phyloP scores from a whole-genome alignment of 2,329 filamentous ascomycete species.

The Hirsutella thompsonii region DNA sequence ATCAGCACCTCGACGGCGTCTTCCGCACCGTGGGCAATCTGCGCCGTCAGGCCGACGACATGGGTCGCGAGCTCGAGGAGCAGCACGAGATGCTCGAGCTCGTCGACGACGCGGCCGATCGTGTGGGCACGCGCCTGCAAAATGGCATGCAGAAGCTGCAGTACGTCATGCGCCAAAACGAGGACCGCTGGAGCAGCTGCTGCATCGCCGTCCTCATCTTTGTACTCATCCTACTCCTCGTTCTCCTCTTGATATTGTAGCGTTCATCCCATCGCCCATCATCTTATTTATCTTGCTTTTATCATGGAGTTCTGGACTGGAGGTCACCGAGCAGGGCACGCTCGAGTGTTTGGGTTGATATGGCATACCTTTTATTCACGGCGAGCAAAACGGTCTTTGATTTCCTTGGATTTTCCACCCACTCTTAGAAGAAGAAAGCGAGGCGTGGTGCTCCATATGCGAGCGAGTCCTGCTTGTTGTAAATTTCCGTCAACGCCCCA shows the following conservation, averaged over 20 bases:
- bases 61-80: constrained; percentile 93
- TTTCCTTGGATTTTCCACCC: no score
- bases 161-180: constrained; percentile 76
- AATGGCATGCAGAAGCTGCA: constrained; percentile 78
- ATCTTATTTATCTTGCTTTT: no score
- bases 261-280: background rate
- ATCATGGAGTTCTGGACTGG: no score
- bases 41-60: constrained; percentile 80
- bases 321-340: background rate
- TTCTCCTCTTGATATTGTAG: constrained; percentile 57
- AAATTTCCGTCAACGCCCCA: background rate
- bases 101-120: constrained; percentile 72
- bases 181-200: constrained; percentile 78
- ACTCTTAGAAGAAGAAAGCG: no score
- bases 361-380: no score
- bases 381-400: no score
- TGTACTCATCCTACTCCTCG: constrained; percentile 73
- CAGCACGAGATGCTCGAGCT: constrained; percentile 80
- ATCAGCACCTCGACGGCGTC: constrained; percentile 82
- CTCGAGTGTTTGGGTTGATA: background rate
- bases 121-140: constrained; percentile 75
- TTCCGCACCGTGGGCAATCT: constrained; percentile 88
- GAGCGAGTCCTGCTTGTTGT: background rate
- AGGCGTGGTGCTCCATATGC: background rate
- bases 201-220: constrained; percentile 84